Base-by-base conservation (phyloP, 2,329 filamentous ascomycete species). In the Thielaviopsis populi region DNA sequence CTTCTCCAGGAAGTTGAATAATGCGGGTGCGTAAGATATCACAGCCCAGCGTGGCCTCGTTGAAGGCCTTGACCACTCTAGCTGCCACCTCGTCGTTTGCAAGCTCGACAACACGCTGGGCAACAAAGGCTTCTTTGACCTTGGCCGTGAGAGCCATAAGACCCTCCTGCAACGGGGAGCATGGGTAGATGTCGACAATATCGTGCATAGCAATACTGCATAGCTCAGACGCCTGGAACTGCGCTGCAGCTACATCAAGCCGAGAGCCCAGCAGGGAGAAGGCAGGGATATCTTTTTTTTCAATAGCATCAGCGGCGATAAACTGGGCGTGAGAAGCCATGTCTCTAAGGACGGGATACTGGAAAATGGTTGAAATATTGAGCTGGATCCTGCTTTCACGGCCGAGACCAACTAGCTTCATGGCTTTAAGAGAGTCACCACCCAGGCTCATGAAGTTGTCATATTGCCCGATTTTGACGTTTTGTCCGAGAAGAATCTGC, bases 161-260 rank as follows among this genome's bases (percentile, higher is more conserved):
- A 1, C 77, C 79, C 68, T 81, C 79, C 66, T 83, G 80, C 1
- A 81, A 71, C 0, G 79, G 76, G 0, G 79, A 80, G 70, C 79
- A 81, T 1, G 80, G 80, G 63, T 81, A 83, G 0, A 80, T 70
- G 65, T 83, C 80, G 59, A 80, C 77, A 3, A 81, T 70, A 22
- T 61, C 59, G 1, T 69, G 66, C 6, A 70, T 64, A 1, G 71
- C 69, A 10, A 78, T 68, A 2, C 68, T 71, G 66, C 78, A 80
- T 6, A 77, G 70, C n/a, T 67, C 68, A 5, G 76, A 74, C 10
- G 74, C 74, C 15, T 78, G 75, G 0, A 65, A 63, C 17, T 71
- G 69, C 1, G 76, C 76, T 0, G 69, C 66, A 73, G 76, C 77
- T 13, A 62, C 22, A 6, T 69, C 68, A 33, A 63, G 22, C 5